Evolutionary conservation across 2,329 filamentous ascomycete species (phyloP).

Genomic region (Ambrosiella xylebori): DNA sequence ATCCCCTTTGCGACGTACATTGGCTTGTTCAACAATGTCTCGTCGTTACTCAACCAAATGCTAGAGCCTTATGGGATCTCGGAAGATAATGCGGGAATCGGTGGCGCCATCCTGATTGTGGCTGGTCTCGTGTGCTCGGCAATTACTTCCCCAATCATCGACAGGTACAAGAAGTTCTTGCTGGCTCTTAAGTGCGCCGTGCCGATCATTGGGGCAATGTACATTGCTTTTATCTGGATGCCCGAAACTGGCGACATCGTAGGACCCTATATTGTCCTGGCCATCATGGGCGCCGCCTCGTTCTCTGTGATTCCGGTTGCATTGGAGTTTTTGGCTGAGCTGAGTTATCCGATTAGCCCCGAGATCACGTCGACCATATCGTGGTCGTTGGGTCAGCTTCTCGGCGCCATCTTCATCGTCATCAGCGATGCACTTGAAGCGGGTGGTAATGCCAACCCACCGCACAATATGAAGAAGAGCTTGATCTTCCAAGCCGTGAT

Average conservation of each 20-base stretch:
- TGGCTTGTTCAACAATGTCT: slow-evolving; percentile 84
- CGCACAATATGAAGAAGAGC: slow-evolving; percentile 54
- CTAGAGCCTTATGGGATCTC: slow-evolving; percentile 70
- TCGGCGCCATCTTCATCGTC: slow-evolving; percentile 74
- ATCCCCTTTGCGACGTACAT: slow-evolving; percentile 73
- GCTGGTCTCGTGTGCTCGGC: slow-evolving; percentile 68
- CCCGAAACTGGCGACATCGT: slow-evolving; percentile 37
- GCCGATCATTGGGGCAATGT: slow-evolving; percentile 54
- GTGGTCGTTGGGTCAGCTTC: slow-evolving; percentile 73
- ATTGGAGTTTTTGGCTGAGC: slow-evolving; percentile 72
- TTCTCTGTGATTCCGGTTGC: slow-evolving; percentile 72
- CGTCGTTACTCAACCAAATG: slow-evolving; percentile 78
- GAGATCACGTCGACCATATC: slow-evolving; percentile 70
- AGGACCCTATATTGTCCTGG: slow-evolving; percentile 59
- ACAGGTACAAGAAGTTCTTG: slow-evolving; percentile 68
- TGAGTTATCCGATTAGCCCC: slow-evolving; percentile 72
- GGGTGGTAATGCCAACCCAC: slow-evolving; percentile 34
- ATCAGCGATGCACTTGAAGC: slow-evolving; percentile 59
- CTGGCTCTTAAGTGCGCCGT: slow-evolving; percentile 54
- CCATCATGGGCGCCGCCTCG: slow-evolving; percentile 58
- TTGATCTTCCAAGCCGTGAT: slow-evolving; percentile 68
- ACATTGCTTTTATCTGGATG: slow-evolving; percentile 70
- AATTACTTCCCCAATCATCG: slow-evolving; percentile 62
- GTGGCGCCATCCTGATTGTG: slow-evolving; percentile 74
- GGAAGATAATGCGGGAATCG: slow-evolving; percentile 74